phyloP scores from a whole-genome alignment of 306 rosid species.

The Astragalus membranaceus region DNA sequence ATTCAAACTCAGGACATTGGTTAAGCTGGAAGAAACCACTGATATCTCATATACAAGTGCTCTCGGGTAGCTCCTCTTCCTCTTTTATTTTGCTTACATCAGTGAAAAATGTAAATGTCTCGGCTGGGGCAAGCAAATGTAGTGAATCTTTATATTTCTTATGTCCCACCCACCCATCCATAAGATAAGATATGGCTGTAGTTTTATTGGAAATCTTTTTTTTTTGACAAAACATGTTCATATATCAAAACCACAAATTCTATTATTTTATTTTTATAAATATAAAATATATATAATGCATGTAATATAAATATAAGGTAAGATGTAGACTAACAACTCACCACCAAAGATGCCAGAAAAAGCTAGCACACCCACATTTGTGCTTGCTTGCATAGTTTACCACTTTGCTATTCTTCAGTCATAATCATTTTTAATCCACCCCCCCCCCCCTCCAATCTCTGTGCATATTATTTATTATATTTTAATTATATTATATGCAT shows the following conservation, averaged over 20 bases:
- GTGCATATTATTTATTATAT: not conserved
- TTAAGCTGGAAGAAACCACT: too few species aligned
- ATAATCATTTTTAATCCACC: not conserved
- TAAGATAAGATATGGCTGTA: not conserved
- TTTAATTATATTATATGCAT: not conserved
- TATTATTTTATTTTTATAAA: too few species aligned
- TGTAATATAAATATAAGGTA: not conserved
- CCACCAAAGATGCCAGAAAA: not conserved
- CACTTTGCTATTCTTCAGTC: not conserved
- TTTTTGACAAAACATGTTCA: too few species aligned
- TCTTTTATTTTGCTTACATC: too few species aligned
- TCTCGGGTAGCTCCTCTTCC: too few species aligned
- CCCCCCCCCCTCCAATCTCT: not conserved
- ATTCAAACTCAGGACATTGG: too few species aligned
- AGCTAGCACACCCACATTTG: slow-evolving; percentile 9
- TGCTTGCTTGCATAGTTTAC: not conserved
- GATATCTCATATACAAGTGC: too few species aligned
- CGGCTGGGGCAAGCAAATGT: too few species aligned
- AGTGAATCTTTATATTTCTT: too few species aligned
- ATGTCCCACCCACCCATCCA: not conserved
- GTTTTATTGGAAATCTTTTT: too few species aligned
- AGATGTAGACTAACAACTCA: not conserved
- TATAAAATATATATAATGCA: too few species aligned
- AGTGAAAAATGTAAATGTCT: too few species aligned
- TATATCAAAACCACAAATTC: not conserved